Evolutionary conservation across 352 stramenopile species (phyloP).

Genomic region (Pythium vanterpoolii): DNA sequence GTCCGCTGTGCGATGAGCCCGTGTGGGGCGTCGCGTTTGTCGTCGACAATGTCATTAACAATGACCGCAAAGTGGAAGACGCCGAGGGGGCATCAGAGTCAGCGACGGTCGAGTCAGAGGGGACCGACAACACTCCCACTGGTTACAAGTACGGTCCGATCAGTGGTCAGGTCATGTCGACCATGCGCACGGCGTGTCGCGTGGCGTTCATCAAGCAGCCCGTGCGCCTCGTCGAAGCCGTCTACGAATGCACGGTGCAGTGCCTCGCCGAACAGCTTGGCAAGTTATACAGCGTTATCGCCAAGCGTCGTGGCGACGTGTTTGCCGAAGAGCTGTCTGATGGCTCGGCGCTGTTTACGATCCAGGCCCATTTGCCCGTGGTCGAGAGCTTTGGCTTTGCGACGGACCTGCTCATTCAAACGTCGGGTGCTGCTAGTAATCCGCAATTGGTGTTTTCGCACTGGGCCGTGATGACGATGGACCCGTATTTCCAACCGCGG

Average conservation of each 20-base stretch:
- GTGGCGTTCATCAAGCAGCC: conserved; percentile 81
- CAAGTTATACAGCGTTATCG: conserved; percentile 93
- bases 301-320: conserved; percentile 90
- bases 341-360: conserved; percentile 92
- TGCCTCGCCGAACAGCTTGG: conserved; percentile 90
- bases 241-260: conserved; percentile 89
- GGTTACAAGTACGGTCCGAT: conserved; percentile 55
- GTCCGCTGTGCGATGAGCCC: conserved; percentile 89
- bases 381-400: conserved; percentile 94
- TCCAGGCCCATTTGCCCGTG: conserved; percentile 92
- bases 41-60: conserved; percentile 74
- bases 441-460: conserved; percentile 95
- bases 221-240: conserved; percentile 88
- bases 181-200: conserved; percentile 67
- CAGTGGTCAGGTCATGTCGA: conserved; percentile 80
- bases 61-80: conserved; percentile 13
- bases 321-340: conserved; percentile 87
- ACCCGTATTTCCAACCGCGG: conserved; percentile 96
- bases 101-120: not conserved
- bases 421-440: conserved; percentile 93
- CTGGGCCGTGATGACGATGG: conserved; percentile 92
- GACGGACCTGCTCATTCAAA: conserved; percentile 92
- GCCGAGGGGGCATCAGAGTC: not conserved
- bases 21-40: conserved; percentile 89
- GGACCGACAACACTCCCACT: not conserved